Evolutionary conservation across 805 yeast species (phyloP).

Genomic region (Suhomyces sp.): DNA sequence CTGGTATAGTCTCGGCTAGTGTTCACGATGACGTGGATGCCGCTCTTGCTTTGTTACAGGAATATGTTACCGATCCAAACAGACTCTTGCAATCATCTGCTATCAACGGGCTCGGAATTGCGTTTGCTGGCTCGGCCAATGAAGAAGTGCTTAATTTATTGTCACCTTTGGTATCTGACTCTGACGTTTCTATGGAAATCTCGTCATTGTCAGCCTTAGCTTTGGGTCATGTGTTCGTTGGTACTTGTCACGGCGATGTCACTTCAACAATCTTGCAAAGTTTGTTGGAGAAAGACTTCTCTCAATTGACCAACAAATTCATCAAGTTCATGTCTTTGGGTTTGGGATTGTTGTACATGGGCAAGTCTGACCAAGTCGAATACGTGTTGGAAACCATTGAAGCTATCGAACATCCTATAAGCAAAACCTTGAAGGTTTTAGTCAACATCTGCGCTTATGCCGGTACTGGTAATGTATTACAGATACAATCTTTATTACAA

Average conservation of each 20-base stretch:
- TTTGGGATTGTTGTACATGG: constrained; percentile 86
- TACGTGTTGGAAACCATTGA: constrained; percentile 91
- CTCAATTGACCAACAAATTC: constrained; percentile 82
- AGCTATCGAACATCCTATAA: constrained; percentile 93
- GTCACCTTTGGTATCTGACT: constrained; percentile 78
- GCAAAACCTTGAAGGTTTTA: constrained; percentile 82
- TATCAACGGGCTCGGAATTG: constrained; percentile 86
- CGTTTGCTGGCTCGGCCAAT: constrained; percentile 91
- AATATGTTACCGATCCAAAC: constrained; percentile 66
- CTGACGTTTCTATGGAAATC: constrained; percentile 69
- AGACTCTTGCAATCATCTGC: constrained; percentile 72
- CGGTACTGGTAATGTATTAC: constrained; percentile 95
- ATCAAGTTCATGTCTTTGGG: constrained; percentile 88
- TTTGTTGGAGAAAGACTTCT: constrained; percentile 75
- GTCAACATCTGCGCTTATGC: constrained; percentile 93
- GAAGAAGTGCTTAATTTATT: constrained; percentile 76
- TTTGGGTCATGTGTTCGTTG: constrained; percentile 91
- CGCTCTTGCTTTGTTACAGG: constrained; percentile 80
- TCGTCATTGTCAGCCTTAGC: constrained; percentile 87
- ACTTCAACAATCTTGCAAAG: constrained; percentile 91
- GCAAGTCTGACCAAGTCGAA: constrained; percentile 89
- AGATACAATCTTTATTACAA: constrained; percentile 86
- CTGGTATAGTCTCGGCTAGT: constrained; percentile 88
- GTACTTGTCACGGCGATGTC: constrained; percentile 92
- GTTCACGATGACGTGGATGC: constrained; percentile 96